Evolutionary conservation across 2,329 filamentous ascomycete genomes (phyloP).

Genomic region (Sporothrix globosa): DNA sequence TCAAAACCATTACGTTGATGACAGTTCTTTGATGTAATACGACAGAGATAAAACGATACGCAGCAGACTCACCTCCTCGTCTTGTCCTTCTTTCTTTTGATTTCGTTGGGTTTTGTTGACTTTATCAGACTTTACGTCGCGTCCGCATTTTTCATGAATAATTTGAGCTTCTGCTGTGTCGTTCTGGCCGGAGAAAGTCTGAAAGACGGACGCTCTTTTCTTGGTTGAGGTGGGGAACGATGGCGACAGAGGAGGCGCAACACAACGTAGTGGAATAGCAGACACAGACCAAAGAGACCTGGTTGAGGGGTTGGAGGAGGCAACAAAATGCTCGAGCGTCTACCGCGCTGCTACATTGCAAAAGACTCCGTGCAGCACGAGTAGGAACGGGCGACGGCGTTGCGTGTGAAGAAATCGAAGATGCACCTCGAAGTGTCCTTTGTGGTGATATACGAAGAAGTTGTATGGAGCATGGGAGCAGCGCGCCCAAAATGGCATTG

Average conservation of each 20-base stretch:
- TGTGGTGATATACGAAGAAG: neutral
- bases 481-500: neutral
- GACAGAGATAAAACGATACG: no score
- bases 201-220: neutral
- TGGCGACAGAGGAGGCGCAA: conserved; percentile 20
- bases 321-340: conserved; percentile 18
- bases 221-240: conserved; percentile 27
- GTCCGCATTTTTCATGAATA: neutral
- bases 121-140: neutral
- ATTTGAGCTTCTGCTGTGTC: neutral
- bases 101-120: neutral
- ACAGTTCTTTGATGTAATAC: neutral
- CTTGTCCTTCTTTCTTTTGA: neutral
- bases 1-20: neutral
- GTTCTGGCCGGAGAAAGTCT: neutral
- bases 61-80: neutral
- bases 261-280: neutral
- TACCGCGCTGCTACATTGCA: conserved; percentile 18
- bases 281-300: neutral
- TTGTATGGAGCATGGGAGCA: neutral
- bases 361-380: neutral
- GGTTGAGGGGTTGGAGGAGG: conserved; percentile 11
- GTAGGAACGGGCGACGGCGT: neutral
- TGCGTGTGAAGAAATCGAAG: neutral
- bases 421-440: neutral